Base-by-base conservation (phyloP, 495 filamentous ascomycete species). In the Aspergillus saccharolyticus region DNA sequence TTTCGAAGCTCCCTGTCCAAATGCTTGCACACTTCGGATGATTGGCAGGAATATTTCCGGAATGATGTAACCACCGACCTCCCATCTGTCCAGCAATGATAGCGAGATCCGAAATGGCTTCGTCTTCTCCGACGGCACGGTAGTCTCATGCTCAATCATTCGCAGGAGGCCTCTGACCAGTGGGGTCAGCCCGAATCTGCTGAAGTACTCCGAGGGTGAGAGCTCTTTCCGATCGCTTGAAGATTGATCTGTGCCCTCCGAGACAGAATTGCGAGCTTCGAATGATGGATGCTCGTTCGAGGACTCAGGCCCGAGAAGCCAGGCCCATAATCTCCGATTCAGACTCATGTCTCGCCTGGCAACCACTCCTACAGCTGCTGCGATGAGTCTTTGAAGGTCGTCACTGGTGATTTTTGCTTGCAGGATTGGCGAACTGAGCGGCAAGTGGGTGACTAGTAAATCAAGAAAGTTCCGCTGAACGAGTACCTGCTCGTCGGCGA, bases 21-120 rank as follows among this genome's bases (percentile, higher is more conserved):
- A 97, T 17, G 72, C 67, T 59, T 85, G 83, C 45, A 96, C 83
- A 58, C 83, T 92, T 65, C 85, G 74, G 56, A 97, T 82, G n/a
- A 90, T 84, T 12, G 91, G 89, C 1, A 96, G 74, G 64, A 99
- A 97, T 12, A 97, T 83, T 25, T 88, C 84, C 0, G 92, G 89
- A 6, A 96, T 85, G 50, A 99, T 85, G 20, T 91, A 75, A 12
- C 89, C 90, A 18, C 94, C 94, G 63, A 99, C 89, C 66, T 99
- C 95, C 91, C 90, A 96, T 25, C 90, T 83, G 74, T 99, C 94
- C 95, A 97, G 96, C 52, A 99, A 73, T 16, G 95, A 96, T 5
- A 97, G 76, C 53, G 90, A 94, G 56, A 97, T 91, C 33, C 91
- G 85, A 59, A 96, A 96, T 1, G 95, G 92, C 47, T 83, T 83